phyloP scores from a whole-genome alignment of 2,329 filamentous ascomycete species.

The Ascochyta rabiei region DNA sequence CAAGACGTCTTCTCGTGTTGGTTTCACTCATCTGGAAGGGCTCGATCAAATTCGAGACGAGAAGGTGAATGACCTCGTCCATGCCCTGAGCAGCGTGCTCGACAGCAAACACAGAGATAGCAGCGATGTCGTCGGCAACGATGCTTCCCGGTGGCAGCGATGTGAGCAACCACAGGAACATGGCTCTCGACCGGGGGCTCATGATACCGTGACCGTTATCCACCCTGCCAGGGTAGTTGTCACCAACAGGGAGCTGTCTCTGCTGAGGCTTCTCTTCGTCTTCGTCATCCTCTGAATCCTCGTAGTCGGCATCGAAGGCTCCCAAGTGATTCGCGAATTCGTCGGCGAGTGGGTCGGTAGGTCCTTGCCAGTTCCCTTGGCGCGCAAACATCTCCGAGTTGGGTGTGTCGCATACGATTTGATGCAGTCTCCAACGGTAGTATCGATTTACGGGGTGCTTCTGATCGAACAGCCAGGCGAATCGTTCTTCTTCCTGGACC shows the following conservation, averaged over 20 bases:
- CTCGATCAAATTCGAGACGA: constrained; percentile 79
- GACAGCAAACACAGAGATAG: constrained; percentile 87
- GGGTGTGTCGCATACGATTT: constrained; percentile 68
- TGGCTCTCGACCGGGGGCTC: constrained; percentile 57
- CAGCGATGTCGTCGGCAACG: constrained; percentile 82
- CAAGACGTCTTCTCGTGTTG: constrained; percentile 59
- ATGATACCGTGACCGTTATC: constrained; percentile 39
- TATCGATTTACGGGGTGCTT: constrained; percentile 76
- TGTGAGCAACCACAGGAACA: constrained; percentile 81
- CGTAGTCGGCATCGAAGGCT: constrained; percentile 69
- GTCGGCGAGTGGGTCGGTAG: constrained; percentile 74
- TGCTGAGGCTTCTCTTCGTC: constrained; percentile 56
- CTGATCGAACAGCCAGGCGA: constrained; percentile 92
- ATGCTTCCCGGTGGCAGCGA: constrained; percentile 77
- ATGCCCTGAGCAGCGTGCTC: constrained; percentile 83
- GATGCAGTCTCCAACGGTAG: constrained; percentile 92
- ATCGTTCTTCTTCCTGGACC: constrained; percentile 85
- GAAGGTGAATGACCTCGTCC: constrained; percentile 88
- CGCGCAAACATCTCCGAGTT: constrained; percentile 34
- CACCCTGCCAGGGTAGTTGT: constrained; percentile 36
- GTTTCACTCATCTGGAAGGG: constrained; percentile 77
- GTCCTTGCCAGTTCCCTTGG: constrained; percentile 70
- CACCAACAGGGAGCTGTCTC: constrained; percentile 33
- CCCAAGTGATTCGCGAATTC: constrained; percentile 79
- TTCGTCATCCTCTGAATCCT: constrained; percentile 68